Base-by-base conservation (phyloP, 352 stramenopile genomes). In the Peronosclerospora sorghi region DNA sequence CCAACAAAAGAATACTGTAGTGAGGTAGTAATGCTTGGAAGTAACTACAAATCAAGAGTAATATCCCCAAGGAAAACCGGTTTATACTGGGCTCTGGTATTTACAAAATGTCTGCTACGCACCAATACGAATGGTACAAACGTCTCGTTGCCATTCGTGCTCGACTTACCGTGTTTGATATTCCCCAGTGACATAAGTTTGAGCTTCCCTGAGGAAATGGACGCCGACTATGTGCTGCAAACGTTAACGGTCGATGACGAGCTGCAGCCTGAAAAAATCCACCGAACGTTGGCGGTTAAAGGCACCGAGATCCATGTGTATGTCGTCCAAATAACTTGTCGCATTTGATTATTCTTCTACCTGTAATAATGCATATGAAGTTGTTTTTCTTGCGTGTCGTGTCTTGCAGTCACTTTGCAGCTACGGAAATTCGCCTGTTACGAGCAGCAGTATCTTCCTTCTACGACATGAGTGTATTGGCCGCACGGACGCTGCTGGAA, bases 221-320 rank as follows among this genome's bases (percentile, higher is more conserved):
- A 87, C 45, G 77, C 77, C 6, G 44, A 75, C 53, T 68, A 84
- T 46, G 80, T 75, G 28, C 65, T 83, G 45, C 64, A 83, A 51
- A 89, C 74, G 44, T 69, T 93, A n/a, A 64, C 83, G 51, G 80
- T 93, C n/a, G 80, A 93, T 59, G 68, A 70, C 21, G 80, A 93
- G 63, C 75, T 93, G 37, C 79, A 89, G 43, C 80, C 80, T 0
- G 75, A 87, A 18, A 93, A 93, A 50, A 90, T 93, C 54, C 67
- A 80, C 54, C 77, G 75, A 41, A 68, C 63, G 32, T 61, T 93
- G 18, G 64, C 56, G 12, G 62, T 86, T 8, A 53, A 88, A 18
- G 80, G 54, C 56, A 39, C 45, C 6, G 62, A 83, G 32, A 69
- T 93, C 14, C 61, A 74, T 42, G 69, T 78, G 80, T 93, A 81